phyloP scores from a whole-genome alignment of 495 filamentous ascomycete species.

The Amphirosellinia nigrospora region DNA sequence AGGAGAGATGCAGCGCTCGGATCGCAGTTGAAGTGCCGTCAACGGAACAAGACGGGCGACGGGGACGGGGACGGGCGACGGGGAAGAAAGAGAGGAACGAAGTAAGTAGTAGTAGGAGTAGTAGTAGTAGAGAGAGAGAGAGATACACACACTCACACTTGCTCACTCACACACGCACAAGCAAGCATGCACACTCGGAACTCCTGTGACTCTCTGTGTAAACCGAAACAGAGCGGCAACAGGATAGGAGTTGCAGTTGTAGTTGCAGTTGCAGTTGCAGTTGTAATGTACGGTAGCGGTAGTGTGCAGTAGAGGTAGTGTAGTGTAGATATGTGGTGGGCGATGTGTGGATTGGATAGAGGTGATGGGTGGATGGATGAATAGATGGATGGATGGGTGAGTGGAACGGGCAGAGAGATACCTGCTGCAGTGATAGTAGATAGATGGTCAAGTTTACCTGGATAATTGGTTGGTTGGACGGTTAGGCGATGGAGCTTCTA shows the following conservation, averaged over 20 bases:
- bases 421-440: slow-evolving; percentile 6
- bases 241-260: slow-evolving; percentile 1
- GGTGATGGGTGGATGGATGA: slow-evolving; percentile 5
- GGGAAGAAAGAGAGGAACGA: not conserved
- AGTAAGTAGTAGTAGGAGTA: no score
- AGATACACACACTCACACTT: slow-evolving; percentile 6
- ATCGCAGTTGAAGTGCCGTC: slow-evolving; percentile 11
- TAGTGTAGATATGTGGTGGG: slow-evolving; percentile 19
- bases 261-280: not conserved
- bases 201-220: slow-evolving; percentile 1
- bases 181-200: not conserved
- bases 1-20: slow-evolving; percentile 24
- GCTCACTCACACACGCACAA: not conserved
- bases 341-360: slow-evolving; percentile 19
- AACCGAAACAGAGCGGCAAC: not conserved
- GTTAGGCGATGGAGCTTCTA: slow-evolving; percentile 1
- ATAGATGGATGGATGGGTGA: no score
- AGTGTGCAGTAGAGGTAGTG: slow-evolving; percentile 2
- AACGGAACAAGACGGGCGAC: slow-evolving; percentile 17
- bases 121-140: not conserved
- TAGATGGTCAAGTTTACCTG: slow-evolving; percentile 9
- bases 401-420: not conserved
- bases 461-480: not conserved
- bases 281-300: no score
- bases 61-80: not conserved